A percentile compares a stretch with the other conserved stretches of the same genome.
Conservation (phyloP, 2,329 filamentous ascomycete genomes). For the Dactylellina haptotyla region DNA sequence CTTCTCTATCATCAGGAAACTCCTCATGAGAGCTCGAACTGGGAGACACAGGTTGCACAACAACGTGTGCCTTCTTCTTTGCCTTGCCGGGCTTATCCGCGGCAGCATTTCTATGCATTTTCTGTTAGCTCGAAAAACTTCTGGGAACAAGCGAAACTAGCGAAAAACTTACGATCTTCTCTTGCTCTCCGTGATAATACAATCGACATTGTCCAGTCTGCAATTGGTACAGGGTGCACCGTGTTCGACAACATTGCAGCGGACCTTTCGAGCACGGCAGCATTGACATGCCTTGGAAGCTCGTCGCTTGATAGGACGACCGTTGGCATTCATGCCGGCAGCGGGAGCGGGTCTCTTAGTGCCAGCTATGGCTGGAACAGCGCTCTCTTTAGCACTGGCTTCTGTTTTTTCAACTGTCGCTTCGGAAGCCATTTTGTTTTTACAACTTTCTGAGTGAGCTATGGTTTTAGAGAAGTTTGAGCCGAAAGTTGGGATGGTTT, state of each 20-base stretch:
- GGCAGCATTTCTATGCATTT: conserved; percentile 35
- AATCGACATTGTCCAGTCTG: conserved; percentile 80
- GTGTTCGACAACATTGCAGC: conserved; percentile 90
- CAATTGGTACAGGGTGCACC: conserved; percentile 89
- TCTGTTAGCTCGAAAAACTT: background rate
- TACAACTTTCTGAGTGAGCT: background rate
- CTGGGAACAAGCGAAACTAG: background rate
- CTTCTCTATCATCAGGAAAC: conserved; percentile 45
- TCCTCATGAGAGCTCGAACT: conserved; percentile 51
- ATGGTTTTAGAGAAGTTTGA: too few relatives aligned
- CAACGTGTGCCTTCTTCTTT: conserved; percentile 49
- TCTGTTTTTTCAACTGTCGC: conserved; percentile 18
- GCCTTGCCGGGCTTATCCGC: conserved; percentile 50
- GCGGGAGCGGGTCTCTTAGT: conserved; percentile 69
- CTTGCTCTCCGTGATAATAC: conserved; percentile 81
- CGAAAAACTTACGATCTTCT: conserved; percentile 79
- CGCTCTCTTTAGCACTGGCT: conserved; percentile 12
- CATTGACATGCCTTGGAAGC: conserved; percentile 92
- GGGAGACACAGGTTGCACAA: conserved; percentile 50
- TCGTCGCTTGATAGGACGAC: conserved; percentile 77
- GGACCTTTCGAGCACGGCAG: conserved; percentile 87
- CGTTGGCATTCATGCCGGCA: conserved; percentile 67
- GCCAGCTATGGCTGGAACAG: conserved; percentile 25
- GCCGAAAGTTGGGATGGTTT: background rate
- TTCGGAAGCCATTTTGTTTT: conserved; percentile 31